Base-by-base conservation (phyloP, 768 basidiomycete species). In the Russula sp. region DNA sequence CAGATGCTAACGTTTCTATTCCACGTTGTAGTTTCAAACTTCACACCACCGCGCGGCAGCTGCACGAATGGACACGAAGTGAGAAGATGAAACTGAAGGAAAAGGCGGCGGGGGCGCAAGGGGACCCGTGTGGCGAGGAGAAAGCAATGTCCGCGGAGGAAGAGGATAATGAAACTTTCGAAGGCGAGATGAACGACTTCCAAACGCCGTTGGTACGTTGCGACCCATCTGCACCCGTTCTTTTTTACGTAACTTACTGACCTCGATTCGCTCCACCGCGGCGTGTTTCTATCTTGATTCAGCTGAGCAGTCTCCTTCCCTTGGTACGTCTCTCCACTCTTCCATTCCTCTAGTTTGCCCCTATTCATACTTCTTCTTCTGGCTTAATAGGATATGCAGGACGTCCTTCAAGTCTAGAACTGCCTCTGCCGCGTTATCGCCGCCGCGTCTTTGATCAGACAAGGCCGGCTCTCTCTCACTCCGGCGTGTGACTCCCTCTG, bases 291-390 rank as follows among this genome's bases (percentile, higher is more conserved):
- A 14, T 49, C 28, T 32, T 36, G 5, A 36, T 53, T 59, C 24
- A 64, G 66, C 67, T 67, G n/a, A 67, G 68, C 42, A 69, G 68
- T 26, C 59, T 69, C 11, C 32, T 46, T 24, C 62, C 62, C 5
- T 42, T 69, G 55, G 68, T 67, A 32, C 22, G 68, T 52, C n/a
- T 48, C n/a, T 48, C n/a, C 46, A 11, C 46, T 30, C 40, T 34
- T 20, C 16, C 22, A 22, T 53, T 48, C n/a, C 14, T 38, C 5
- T 28, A 32, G 3, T 18, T 11, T 49, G 42, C 14, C 10, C 18
- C 26, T 28, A 34, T 10, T 60, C 40, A 49, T 22, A 28, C 3
- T n/a, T 46, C n/a, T 14, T n/a, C 36, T 28, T n/a, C 34, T 28
- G 50, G 22, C 18, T 54, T 36, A 20, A 24, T 36, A 65, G 64